A percentile compares a stretch with the other conserved stretches of the same genome.
phyloP scores from a whole-genome alignment of 768 basidiomycete genomes.

The Cyclocybe cylindracea region DNA sequence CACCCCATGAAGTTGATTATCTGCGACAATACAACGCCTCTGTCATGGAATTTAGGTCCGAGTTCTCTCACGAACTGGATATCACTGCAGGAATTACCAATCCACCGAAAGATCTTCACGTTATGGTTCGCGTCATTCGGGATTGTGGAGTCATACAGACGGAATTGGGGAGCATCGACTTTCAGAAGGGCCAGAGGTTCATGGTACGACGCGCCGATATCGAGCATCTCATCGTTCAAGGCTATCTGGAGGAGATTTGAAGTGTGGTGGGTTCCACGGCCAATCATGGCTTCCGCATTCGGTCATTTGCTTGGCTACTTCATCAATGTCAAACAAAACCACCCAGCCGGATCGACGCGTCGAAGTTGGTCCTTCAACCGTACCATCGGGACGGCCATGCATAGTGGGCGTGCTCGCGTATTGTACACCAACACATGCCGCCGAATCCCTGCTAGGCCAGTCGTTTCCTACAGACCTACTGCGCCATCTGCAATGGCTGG shows the following conservation, averaged over 20 bases:
- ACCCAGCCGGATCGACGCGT: constrained; percentile 13
- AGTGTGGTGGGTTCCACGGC: not conserved
- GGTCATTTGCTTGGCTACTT: constrained; percentile 16
- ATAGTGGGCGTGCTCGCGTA: constrained; percentile 16
- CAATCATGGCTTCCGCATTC: not conserved
- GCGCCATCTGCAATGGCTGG: not conserved
- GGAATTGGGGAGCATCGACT: constrained; percentile 88
- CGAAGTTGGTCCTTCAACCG: not conserved
- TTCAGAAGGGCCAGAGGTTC: constrained; percentile 87
- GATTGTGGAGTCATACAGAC: constrained; percentile 94
- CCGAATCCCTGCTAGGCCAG: not conserved
- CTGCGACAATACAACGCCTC: constrained; percentile 78
- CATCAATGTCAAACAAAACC: constrained; percentile 19
- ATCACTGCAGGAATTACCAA: constrained; percentile 79
- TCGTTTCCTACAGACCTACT: no score
- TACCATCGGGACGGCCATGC: constrained; percentile 18
- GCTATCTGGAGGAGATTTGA: constrained; percentile 86
- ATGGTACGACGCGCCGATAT: constrained; percentile 88
- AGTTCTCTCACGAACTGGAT: constrained; percentile 86
- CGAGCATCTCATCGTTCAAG: constrained; percentile 92
- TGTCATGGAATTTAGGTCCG: constrained; percentile 81
- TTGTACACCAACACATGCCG: not conserved
- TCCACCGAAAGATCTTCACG: constrained; percentile 89
- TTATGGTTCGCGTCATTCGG: constrained; percentile 80
- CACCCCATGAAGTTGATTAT: constrained; percentile 58